Evolutionary conservation across 2,329 filamentous ascomycete genomes (phyloP).

Genomic region (Paecilomyces formosus): DNA sequence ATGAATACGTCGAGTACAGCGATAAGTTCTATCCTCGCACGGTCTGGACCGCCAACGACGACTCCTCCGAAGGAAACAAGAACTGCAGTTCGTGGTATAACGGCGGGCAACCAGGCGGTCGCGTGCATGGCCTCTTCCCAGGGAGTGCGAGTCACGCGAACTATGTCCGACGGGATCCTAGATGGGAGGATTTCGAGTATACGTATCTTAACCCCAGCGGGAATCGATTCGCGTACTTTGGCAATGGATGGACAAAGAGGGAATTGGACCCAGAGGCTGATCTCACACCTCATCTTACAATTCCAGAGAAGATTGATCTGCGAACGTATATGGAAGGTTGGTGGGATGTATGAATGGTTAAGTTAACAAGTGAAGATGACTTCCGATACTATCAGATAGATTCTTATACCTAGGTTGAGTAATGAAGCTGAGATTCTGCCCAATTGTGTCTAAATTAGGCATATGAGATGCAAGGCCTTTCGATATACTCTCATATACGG

Average conservation of each 20-base stretch:
- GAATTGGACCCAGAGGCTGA: conserved; percentile 52
- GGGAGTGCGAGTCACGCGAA: conserved; percentile 59
- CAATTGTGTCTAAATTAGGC: too few species aligned
- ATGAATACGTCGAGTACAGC: conserved; percentile 44
- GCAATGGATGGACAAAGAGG: conserved; percentile 57
- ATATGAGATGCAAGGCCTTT: too few species aligned
- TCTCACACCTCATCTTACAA: conserved; percentile 56
- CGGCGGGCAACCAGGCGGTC: conserved; percentile 52
- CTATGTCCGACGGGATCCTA: conserved; percentile 47
- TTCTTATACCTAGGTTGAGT: too few species aligned
- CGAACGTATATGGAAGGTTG: conserved; percentile 60
- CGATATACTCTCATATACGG: neutral
- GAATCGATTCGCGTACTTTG: conserved; percentile 51
- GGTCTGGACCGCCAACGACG: conserved; percentile 31
- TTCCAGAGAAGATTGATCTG: conserved; percentile 52
- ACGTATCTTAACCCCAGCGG: conserved; percentile 35
- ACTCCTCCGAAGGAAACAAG: conserved; percentile 39
- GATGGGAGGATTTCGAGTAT: conserved; percentile 56
- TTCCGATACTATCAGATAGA: too few species aligned
- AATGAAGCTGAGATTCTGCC: too few species aligned
- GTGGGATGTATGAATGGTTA: conserved; percentile 43
- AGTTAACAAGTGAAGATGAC: neutral
- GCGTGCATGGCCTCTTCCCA: conserved; percentile 64
- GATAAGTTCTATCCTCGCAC: conserved; percentile 47
- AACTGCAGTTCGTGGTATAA: conserved; percentile 69